Base-by-base conservation (phyloP, 2,329 filamentous ascomycete species). In the Eurotiales sp. region DNA sequence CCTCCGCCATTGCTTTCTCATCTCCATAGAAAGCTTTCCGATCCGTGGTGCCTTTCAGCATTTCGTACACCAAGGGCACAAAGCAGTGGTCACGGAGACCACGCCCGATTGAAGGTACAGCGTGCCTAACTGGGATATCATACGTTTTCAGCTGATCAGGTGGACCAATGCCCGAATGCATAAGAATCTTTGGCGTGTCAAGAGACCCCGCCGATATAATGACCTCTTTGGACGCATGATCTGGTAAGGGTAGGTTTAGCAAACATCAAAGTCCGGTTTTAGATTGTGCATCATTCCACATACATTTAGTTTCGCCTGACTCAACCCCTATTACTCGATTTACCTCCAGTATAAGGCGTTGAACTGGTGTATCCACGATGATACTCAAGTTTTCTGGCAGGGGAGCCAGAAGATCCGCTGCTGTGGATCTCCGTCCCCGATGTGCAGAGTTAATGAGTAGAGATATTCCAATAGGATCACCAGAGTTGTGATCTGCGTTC, bases 401-500 rank as follows among this genome's bases (percentile, higher is more conserved):
- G 3, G 65, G 58, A 1, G 57, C 54, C 10, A 84, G 56, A 41
- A 82, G 65, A 53, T 81, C 80, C 1, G 69, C 68, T 0, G 81
- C 75, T 0, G 79, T 83, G 0, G 73, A 74, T 15, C 80, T 69
- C 8, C 70, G 45, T 0, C 79, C 80, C 7, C 74, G 66, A 22
- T 70, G 59, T 14, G 75, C 70, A 10, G 79, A 80, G 42, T 74
- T 77, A 55, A 79, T 75, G 14, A 72, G 59, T 37, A 77, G 64
- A 1, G 73, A 73, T 65, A 84, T 74, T 3, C 82, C 82, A 25
- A 83, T 68, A 0, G 79, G 80, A 58, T 84, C 73, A 0, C 82
- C 82, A 7, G 75, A 78, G 55, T 84, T 84, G 36, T 80, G 72
- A 55, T 84, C 81, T 0, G 70, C 68, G 54, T 83, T 83, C 15